Evolutionary conservation across 139 green algal genomes (phyloP), one percentile per base, ranked within the genome.

Genomic region (Klebsormidium nitens): DNA sequence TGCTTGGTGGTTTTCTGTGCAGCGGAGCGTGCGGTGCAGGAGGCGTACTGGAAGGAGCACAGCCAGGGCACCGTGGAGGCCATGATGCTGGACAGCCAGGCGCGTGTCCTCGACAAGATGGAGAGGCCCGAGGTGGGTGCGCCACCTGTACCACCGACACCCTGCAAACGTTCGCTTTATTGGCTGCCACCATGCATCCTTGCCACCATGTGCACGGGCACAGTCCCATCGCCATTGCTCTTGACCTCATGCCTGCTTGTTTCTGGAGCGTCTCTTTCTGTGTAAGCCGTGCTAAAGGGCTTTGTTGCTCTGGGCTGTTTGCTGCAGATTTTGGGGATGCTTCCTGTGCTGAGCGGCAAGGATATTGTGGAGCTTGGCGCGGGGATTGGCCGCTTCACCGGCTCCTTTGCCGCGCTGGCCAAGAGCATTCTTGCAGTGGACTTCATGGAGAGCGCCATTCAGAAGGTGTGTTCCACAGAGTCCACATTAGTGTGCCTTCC

Each of bases 51-150:
- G 89, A 63, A 72, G 39, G 80, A 93, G 59, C 87, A 95, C 77
- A 85, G 73, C 14, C 28, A 64, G 26, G 56, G 84, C 19, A 79
- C 82, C 1, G 83, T 96, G 11, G 86, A 95, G 64, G 82, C 83
- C 0, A 95, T 95, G 90, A 95, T 95, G 90, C 78, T 95, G 44
- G 90, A 95, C 81, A 87, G 70, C 50, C 74, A 87, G 48, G 90
- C 89, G 8, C 39, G 61, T 1, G 67, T 79, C 23, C 90, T 95
- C 36, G 89, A 95, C 65, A 70, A 79, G 38, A 47, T 87, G 19
- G 89, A 95, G 60, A 69, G 89, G 14, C 89, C 89, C 5, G 89
- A 95, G 83, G 89, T 95, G 48, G 28, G 31, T 65, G 3, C n/a
- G 29, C 2, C n/a, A 3, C 2, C n/a, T n/a, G 23, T 39, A 6